Percentiles rank a stretch among this genome's conserved stretches.
phyloP scores from a whole-genome alignment of 352 stramenopile genomes.

The Vaucheria bursata region DNA sequence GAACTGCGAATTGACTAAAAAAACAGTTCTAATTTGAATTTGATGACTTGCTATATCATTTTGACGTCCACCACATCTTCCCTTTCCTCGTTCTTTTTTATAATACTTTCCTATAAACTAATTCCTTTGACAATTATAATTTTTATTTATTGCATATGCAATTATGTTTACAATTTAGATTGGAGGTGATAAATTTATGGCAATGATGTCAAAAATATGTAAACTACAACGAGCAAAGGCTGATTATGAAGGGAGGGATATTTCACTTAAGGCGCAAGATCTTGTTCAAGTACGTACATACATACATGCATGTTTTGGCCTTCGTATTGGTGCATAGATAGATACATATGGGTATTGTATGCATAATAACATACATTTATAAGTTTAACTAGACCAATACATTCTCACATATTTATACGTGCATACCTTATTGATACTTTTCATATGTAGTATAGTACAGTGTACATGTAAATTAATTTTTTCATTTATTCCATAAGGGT shows the following conservation, averaged over 20 bases:
- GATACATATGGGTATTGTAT: not conserved
- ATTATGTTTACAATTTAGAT: not conserved
- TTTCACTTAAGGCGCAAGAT: conserved; percentile 1
- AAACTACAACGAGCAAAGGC: not conserved
- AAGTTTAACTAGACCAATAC: not conserved
- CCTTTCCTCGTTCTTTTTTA: too few relatives aligned
- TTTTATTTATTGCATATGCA: too few relatives aligned
- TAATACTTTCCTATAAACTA: too few relatives aligned
- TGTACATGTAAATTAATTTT: not conserved
- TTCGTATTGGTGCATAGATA: not conserved
- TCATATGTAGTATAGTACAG: not conserved
- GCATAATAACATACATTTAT: not conserved
- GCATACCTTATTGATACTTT: not conserved
- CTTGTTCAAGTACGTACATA: conserved; percentile 6
- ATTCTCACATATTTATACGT: not conserved
- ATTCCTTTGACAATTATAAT: too few relatives aligned
- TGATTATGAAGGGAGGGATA: not conserved
- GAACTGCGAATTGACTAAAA: too few relatives aligned
- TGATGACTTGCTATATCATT: too few relatives aligned
- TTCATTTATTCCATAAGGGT: not conserved
- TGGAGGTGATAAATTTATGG: conserved; percentile 14
- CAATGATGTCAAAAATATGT: conserved; percentile 2
- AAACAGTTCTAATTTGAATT: too few relatives aligned
- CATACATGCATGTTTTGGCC: not conserved
- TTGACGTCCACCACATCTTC: too few relatives aligned